phyloP scores from a whole-genome alignment of 2,329 filamentous ascomycete genomes.

The Botrytis hyacinthi region DNA sequence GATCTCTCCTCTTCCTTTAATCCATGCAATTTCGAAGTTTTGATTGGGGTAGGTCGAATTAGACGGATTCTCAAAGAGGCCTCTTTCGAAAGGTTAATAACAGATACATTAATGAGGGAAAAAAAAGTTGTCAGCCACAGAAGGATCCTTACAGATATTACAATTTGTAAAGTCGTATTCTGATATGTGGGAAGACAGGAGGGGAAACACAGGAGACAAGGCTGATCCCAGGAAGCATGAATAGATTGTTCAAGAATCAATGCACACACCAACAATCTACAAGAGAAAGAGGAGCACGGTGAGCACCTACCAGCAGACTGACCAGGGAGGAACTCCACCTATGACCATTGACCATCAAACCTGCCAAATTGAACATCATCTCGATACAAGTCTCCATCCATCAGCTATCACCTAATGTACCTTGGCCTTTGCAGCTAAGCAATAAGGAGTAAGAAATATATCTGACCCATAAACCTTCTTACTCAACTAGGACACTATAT shows the following conservation, averaged over 20 bases:
- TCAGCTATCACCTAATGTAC: neutral
- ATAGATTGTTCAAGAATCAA: slow-evolving; percentile 16
- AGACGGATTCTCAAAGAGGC: neutral
- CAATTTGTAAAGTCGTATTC: neutral
- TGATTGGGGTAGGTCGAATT: neutral
- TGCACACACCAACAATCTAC: slow-evolving; percentile 17
- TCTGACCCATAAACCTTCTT: neutral
- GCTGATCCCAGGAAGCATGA: slow-evolving; percentile 20
- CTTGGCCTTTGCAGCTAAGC: slow-evolving; percentile 3
- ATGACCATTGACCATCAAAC: slow-evolving; percentile 12
- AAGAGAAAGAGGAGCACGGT: neutral
- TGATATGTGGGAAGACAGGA: slow-evolving; percentile 15
- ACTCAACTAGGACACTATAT: neutral
- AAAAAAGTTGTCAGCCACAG: slow-evolving; percentile 5
- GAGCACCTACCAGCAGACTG: slow-evolving; percentile 18
- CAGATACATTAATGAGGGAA: neutral
- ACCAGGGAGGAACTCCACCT: slow-evolving; percentile 7
- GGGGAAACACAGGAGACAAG: slow-evolving; percentile 14
- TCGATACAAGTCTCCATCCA: slow-evolving; percentile 9
- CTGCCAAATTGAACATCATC: slow-evolving; percentile 9
- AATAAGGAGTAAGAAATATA: neutral
- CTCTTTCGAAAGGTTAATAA: neutral
- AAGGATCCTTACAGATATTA: slow-evolving; percentile 17
- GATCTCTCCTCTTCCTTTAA: neutral
- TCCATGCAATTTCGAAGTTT: neutral